Evolutionary conservation across 306 rosid species (phyloP), one percentile per base, ranked within the genome.

Genomic region (Gastrolobium villosum): DNA sequence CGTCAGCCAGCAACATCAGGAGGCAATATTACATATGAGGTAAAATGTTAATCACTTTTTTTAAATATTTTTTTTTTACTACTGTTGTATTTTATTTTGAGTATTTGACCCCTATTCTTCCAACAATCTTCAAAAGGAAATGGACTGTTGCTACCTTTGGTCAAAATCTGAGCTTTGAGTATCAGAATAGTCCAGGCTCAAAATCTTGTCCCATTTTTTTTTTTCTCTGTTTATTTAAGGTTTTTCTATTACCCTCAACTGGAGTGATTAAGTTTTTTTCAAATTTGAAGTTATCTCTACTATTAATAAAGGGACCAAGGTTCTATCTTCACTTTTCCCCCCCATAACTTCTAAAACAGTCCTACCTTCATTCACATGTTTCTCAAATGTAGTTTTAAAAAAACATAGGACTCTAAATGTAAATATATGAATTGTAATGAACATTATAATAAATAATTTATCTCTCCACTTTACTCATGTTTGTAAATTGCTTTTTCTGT

Each of bases 1-100:
- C 86, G 90, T 67, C 98, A 92, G 83, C 94, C 97, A 65, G 94
- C 97, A 54, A 85, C 94, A 52, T 89, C 97, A 0, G 98, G 97
- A 77, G 97, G 98, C 82, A 90, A 79, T 79, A 77, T 94, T 70
- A 70, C 98, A 15, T 92, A 94, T 65, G 96, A 94, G 96, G 98
- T 94, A 88, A 84, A 54, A 15, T 55, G 20, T 57, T 65, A 37
- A 59, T 11, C 15, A 13, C 52, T 69, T 59, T 10, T 6, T 10
- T 48, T 15, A 26, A 14, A 3, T 37, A 3, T 73, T 49, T 62
- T 65, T 85, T 41, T 41, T 6, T 35, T 30, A 14, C 20, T 35
- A 32, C 15, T 30, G 37, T 39, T 78, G 5, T 52, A 34, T 60
- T 41, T 43, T 34, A 35, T 53, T 70, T 50, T 53, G 75, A 55